Evolutionary conservation across 805 yeast species (phyloP), one percentile per base, ranked within the genome.

Genomic region (Teunomyces pallodes): DNA sequence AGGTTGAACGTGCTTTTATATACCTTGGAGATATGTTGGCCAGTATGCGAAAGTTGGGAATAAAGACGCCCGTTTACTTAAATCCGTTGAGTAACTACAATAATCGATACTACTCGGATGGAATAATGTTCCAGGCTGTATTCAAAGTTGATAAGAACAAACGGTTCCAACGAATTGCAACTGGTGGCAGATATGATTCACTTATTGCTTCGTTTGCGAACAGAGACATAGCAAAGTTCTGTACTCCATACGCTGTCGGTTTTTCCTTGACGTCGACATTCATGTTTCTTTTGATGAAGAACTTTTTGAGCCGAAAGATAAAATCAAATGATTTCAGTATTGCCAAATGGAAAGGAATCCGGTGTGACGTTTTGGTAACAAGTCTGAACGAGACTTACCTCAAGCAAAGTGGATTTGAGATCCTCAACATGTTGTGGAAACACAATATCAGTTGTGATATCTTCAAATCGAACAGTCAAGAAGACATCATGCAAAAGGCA

Each of bases 131-230:
- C 62, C 96, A 90, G 56, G 89, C 87, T 0, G 79, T 90, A 1
- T 79, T 82, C 53, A 86, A 88, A 46, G 84, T 82, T 3, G 82
- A 75, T 56, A 76, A 57, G 52, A 75, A 60, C 52, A 62, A 62
- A 57, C 70, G 72, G 5, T 74, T 85, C 29, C 53, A 70, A 0
- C 53, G 76, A 36, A 71, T 94, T 36, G 94, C 94, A 12, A 92
- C 94, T 0, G 99, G 99, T 40, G 99, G 99, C 2, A 74, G 99
- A 47, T 94, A 90, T 61, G 98, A 92, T 58, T 72, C 75, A 16
- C 73, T 94, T 54, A 80, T 90, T 10, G 72, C 81, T 2, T 75
- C 83, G 13, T 76, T 90, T 50, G 80, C 92, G 0, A 82, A 87
- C 43, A 65, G 59, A 30, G 70, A 61, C 24, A 46, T 65, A 14